Percentiles rank a stretch among this genome's conserved stretches.
Evolutionary conservation across 2,329 filamentous ascomycete species (phyloP).

Genomic region (Monosporascus ibericus): DNA sequence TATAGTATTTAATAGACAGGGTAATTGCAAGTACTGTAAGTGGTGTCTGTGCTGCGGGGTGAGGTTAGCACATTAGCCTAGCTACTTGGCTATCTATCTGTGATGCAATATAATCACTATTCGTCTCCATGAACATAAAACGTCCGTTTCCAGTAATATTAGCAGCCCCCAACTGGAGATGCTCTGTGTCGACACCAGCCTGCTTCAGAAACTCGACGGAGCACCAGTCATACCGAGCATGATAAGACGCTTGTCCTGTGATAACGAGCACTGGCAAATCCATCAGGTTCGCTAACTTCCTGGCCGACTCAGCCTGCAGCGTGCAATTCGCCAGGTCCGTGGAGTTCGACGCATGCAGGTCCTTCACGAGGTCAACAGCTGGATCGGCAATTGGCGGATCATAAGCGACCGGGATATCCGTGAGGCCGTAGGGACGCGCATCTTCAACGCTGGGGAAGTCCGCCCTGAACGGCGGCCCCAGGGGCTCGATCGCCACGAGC

Average conservation of each 20-base stretch:
- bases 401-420: conserved; percentile 43
- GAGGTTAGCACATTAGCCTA: not conserved
- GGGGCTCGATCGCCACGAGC: conserved; percentile 39
- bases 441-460: conserved; percentile 28
- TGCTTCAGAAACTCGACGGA: conserved; percentile 35
- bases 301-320: conserved; percentile 30
- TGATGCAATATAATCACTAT: conserved; percentile 33
- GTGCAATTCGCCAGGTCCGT: conserved; percentile 20
- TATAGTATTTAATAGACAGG: no score
- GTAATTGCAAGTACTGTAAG: not conserved
- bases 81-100: conserved; percentile 23
- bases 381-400: conserved; percentile 34
- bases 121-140: conserved; percentile 44
- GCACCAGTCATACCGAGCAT: conserved; percentile 40
- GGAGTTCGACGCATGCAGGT: conserved; percentile 17
- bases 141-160: conserved; percentile 40
- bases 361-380: conserved; percentile 25
- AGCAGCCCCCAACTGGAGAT: conserved; percentile 30
- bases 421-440: conserved; percentile 36
- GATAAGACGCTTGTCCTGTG: conserved; percentile 38
- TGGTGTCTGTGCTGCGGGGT: not conserved
- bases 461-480: conserved; percentile 41
- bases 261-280: conserved; percentile 31
- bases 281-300: conserved; percentile 29
- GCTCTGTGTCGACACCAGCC: conserved; percentile 30